Conservation (phyloP, 495 filamentous ascomycete species). For the Podospora bellae-mahoneyi region DNA sequence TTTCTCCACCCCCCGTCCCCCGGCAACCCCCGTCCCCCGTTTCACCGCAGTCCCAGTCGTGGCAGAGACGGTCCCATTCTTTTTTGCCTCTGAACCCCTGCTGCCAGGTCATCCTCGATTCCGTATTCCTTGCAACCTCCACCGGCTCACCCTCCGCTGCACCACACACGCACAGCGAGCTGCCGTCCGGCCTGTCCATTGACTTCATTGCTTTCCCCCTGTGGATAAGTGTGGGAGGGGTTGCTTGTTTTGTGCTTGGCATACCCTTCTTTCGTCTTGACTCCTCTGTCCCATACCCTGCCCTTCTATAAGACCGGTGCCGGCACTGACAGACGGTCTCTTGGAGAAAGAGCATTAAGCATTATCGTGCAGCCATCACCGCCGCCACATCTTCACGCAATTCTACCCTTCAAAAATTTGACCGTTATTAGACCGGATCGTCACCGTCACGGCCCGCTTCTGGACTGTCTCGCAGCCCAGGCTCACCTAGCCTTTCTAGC, state of each 20-base stretch:
- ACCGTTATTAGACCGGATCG: constrained; percentile 37
- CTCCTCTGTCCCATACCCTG: constrained; percentile 3
- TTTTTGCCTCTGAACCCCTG: constrained; percentile 13
- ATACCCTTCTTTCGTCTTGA: constrained; percentile 12
- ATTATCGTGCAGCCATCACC: constrained; percentile 10
- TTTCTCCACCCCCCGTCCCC: constrained; percentile 9
- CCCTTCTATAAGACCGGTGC: neutral
- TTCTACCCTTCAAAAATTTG: constrained; percentile 32
- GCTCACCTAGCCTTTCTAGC: constrained; percentile 11
- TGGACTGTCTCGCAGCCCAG: constrained; percentile 15
- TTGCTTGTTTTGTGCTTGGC: constrained; percentile 23
- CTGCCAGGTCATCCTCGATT: constrained; percentile 15
- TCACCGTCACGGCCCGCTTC: constrained; percentile 23
- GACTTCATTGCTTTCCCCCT: constrained; percentile 26
- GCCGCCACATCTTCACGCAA: constrained; percentile 23
- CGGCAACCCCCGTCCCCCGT: neutral
- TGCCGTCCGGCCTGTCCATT: constrained; percentile 17
- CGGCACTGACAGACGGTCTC: neutral
- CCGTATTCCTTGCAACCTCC: constrained; percentile 10
- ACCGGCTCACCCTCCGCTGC: constrained; percentile 12
- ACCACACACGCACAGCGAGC: constrained; percentile 12
- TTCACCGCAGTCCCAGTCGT: constrained; percentile 6
- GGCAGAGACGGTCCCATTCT: constrained; percentile 15
- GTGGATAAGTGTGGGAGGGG: constrained; percentile 10
- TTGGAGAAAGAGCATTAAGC: neutral